Base-by-base conservation (phyloP, 140 eudicot genomes). In the Bidens hawaiensis region DNA sequence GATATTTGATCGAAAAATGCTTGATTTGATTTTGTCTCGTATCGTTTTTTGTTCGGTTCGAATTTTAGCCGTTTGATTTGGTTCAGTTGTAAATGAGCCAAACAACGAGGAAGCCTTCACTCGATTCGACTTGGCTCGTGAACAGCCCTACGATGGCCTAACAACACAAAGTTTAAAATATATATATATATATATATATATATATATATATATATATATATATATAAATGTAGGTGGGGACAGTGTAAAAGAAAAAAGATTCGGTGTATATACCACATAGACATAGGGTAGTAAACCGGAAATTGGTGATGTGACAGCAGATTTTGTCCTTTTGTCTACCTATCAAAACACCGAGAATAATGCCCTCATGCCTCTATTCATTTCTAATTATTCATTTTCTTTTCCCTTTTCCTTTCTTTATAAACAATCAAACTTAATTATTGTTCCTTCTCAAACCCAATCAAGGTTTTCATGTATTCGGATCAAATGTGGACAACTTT, bases 241-340 rank as follows among this genome's bases (percentile, higher is more conserved):
- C 73, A 67, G 40, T 11, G 64, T 26, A 54, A 43, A 41, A 27
- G 69, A 38, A 38, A 61, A 60, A 70, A 70, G 69, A 70, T 70
- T 61, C 56, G 33, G 34, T 61, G 63, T 70, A 69, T n/a, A n/a
- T n/a, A n/a, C n/a, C n/a, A n/a, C 62, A 61, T 21, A 70, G 69
- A 36, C 36, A 14, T 60, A 60, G 69, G 76, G 70, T 50, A 64
- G 55, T 70, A 70, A 61, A 56, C 15, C 19, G 64, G 36, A 57
- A 70, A 70, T 70, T 36, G 63, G 69, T 70, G 69, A 70, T 70
- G 64, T 70, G 76, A 70, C 69, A 70, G n/a, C 76, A 70, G 76
- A 70, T 61, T 70, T 70, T 70, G 76, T 70, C 70, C 55, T 42
- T 34, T 70, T 61, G 76, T 70, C 76, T 53, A 70, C 63, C 69